phyloP scores from a whole-genome alignment of 164 flowering plant genomes.

The Aristolochia contorta region DNA sequence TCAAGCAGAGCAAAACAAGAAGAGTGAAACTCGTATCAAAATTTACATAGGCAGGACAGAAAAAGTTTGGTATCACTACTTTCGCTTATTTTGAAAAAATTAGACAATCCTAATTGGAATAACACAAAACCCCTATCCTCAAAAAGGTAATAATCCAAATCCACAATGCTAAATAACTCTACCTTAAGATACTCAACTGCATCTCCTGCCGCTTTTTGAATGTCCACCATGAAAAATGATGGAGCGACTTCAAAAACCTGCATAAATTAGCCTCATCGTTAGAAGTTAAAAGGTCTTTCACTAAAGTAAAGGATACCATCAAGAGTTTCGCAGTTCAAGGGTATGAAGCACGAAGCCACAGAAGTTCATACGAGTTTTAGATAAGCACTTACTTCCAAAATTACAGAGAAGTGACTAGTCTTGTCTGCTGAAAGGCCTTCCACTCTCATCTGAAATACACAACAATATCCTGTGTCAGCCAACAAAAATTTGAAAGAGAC shows the following conservation, averaged over 20 bases:
- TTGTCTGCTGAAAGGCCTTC: constrained; percentile 81
- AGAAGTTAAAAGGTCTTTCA: background rate
- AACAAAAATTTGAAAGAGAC: too few relatives aligned
- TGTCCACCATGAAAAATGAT: constrained; percentile 77
- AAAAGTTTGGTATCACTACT: too few relatives aligned
- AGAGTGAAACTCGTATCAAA: background rate
- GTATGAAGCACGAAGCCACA: too few relatives aligned
- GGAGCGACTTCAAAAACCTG: constrained; percentile 93
- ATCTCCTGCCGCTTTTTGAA: constrained; percentile 83
- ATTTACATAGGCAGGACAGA: too few relatives aligned
- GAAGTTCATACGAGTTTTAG: background rate
- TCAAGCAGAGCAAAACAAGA: background rate
- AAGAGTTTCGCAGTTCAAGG: too few relatives aligned
- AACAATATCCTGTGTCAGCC: background rate
- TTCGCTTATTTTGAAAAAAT: too few relatives aligned
- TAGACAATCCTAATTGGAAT: too few relatives aligned
- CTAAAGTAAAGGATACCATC: too few relatives aligned
- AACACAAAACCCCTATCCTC: too few relatives aligned
- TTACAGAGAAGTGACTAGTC: constrained; percentile 58
- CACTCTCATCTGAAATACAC: constrained; percentile 79
- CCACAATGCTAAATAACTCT: constrained; percentile 8
- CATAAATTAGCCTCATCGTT: background rate
- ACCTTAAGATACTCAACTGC: constrained; percentile 75
- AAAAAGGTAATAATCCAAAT: too few relatives aligned
- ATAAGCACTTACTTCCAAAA: constrained; percentile 62